Percentiles rank a stretch among this genome's conserved stretches.
Evolutionary conservation across 768 basidiomycete species (phyloP).

Genomic region (Clavulina sp.): DNA sequence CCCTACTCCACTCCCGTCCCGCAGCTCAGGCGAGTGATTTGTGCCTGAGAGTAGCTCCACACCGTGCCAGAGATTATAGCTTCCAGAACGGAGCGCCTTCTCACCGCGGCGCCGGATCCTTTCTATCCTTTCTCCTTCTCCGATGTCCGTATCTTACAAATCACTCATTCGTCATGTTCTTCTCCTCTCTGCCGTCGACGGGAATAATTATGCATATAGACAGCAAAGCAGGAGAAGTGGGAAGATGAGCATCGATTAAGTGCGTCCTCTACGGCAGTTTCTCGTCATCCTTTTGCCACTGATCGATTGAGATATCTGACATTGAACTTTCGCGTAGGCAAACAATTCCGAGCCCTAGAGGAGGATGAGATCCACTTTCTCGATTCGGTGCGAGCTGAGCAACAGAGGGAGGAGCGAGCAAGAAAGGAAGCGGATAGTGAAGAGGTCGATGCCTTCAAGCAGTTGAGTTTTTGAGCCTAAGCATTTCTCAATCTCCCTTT

Average conservation of each 20-base stretch:
- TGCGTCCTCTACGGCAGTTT: conserved; percentile 9
- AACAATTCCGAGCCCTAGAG: conserved; percentile 77
- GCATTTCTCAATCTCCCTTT: neutral
- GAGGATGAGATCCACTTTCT: conserved; percentile 85
- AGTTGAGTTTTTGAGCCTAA: conserved; percentile 25
- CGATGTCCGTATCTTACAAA: no score
- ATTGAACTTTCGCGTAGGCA: conserved; percentile 30
- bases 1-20: neutral
- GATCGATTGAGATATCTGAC: conserved; percentile 5
- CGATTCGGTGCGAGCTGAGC: conserved; percentile 60
- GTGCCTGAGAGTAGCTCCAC: no score
- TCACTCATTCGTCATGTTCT: conserved; percentile 6
- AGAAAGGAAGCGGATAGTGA: conserved; percentile 61
- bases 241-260: conserved; percentile 73
- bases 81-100: no score
- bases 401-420: conserved; percentile 57
- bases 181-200: no score
- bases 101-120: no score
- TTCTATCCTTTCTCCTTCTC: no score
- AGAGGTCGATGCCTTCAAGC: conserved; percentile 60
- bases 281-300: neutral
- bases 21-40: no score
- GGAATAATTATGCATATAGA: no score
- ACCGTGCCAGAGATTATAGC: no score
- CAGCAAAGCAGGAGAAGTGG: conserved; percentile 87